These are phyloP conservation scores for Haplographium delicatum DNA, from an alignment of 495 filamentous ascomycete genomes.

Conservation along the genomic window DNA sequence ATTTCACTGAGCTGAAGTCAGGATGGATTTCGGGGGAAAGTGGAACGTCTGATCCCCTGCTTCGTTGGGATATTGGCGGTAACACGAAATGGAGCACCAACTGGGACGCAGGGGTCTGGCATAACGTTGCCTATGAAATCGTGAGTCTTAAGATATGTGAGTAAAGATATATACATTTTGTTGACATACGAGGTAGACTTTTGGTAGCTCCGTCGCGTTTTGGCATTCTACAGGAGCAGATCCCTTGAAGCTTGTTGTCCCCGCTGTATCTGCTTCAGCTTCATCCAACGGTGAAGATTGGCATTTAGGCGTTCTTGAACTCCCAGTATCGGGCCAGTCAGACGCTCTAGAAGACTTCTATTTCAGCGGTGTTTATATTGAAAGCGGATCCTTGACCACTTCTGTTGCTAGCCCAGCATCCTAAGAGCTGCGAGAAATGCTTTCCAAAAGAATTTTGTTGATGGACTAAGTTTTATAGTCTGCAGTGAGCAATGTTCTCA, in stretches of 20 bases:
- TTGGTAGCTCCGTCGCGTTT: constrained; percentile 57
- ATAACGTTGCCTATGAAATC: constrained; percentile 59
- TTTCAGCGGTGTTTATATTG: constrained; percentile 68
- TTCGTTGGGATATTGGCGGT: constrained; percentile 48
- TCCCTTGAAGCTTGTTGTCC: constrained; percentile 49
- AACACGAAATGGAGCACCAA: constrained; percentile 46
- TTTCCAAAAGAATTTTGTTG: too few species aligned
- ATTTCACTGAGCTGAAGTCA: constrained; percentile 73
- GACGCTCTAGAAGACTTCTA: constrained; percentile 61
- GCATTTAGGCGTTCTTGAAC: constrained; percentile 67
- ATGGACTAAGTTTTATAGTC: too few species aligned
- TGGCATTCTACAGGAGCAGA: constrained; percentile 61
- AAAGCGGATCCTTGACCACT: constrained; percentile 57
- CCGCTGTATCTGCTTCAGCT: constrained; percentile 50
- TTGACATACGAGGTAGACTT: constrained; percentile 50
- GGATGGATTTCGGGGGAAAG: constrained; percentile 57
- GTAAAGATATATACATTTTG: too few species aligned
- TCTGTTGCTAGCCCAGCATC: constrained; percentile 46
- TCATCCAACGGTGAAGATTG: constrained; percentile 67
- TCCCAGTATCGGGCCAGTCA: constrained; percentile 50
- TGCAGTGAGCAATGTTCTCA: too few species aligned
- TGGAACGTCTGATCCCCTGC: constrained; percentile 43
- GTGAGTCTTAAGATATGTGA: constrained; percentile 23
- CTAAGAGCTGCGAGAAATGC: too few species aligned
- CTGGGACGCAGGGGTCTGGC: constrained; percentile 56